Percentiles rank a stretch among this genome's conserved stretches.
phyloP scores from a whole-genome alignment of 2,329 filamentous ascomycete genomes.

The Alternaria gansuensis region DNA sequence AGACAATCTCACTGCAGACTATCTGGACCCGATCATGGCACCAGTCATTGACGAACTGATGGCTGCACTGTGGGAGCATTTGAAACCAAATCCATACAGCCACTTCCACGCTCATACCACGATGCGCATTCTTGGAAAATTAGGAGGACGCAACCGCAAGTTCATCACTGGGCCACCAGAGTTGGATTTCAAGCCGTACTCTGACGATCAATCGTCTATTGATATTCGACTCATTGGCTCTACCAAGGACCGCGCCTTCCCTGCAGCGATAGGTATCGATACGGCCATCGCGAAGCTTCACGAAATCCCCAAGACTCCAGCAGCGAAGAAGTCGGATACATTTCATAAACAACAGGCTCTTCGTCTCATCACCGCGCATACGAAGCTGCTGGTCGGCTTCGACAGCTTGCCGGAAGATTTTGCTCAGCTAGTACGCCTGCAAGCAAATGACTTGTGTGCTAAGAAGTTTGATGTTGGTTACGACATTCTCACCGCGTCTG shows the following conservation, averaged over 20 bases:
- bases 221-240: slow-evolving; percentile 90
- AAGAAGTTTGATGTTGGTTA: slow-evolving; percentile 76
- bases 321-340: slow-evolving; percentile 72
- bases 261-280: slow-evolving; percentile 84
- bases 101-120: slow-evolving; percentile 98
- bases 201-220: slow-evolving; percentile 87
- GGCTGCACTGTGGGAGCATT: slow-evolving; percentile 95
- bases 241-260: slow-evolving; percentile 87
- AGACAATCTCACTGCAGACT: slow-evolving; percentile 97
- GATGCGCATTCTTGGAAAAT: slow-evolving; percentile 94
- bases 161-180: slow-evolving; percentile 90
- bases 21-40: slow-evolving; percentile 98
- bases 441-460: slow-evolving; percentile 83
- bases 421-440: slow-evolving; percentile 80
- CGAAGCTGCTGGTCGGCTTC: slow-evolving; percentile 88
- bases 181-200: slow-evolving; percentile 83
- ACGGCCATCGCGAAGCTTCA: slow-evolving; percentile 87
- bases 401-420: slow-evolving; percentile 92
- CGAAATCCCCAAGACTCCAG: slow-evolving; percentile 73
- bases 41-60: slow-evolving; percentile 98
- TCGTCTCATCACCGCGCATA: slow-evolving; percentile 83
- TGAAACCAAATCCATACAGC: slow-evolving; percentile 91
- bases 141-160: slow-evolving; percentile 93
- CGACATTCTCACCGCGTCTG: slow-evolving; percentile 75
- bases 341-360: slow-evolving; percentile 96